Percentiles rank a stretch among this genome's conserved stretches.
Conservation (phyloP, 2,329 filamentous ascomycete genomes). For the Beauveria pseudobassiana region DNA sequence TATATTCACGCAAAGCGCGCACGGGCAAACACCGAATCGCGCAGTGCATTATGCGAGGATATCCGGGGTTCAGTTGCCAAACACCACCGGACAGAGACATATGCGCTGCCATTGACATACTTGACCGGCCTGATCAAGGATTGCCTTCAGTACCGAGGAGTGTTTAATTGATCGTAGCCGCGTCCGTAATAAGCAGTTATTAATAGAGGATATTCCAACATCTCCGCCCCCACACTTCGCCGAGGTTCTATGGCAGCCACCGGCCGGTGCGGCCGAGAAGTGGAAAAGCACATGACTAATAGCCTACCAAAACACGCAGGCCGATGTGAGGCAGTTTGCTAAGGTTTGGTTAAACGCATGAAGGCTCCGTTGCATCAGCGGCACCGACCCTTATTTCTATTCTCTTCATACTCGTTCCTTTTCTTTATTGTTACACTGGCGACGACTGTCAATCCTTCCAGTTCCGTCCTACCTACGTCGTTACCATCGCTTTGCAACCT, state of each 20-base stretch:
- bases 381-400: not conserved
- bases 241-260: constrained; percentile 13
- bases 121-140: not conserved
- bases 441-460: not conserved
- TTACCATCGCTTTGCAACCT: not conserved
- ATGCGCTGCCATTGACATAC: not conserved
- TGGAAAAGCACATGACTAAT: constrained; percentile 8
- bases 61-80: not conserved
- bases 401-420: not conserved
- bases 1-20: not conserved
- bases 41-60: not conserved
- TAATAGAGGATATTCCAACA: not conserved
- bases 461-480: not conserved
- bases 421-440: not conserved
- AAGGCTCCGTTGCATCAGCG: not conserved
- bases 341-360: constrained; percentile 6
- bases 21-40: not conserved
- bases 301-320: not conserved
- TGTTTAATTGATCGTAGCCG: not conserved
- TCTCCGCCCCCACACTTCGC: constrained; percentile 11
- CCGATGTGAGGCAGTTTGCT: constrained; percentile 2
- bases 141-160: not conserved
- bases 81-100: not conserved
- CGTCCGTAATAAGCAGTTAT: not conserved
- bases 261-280: constrained; percentile 1